Base-by-base conservation (phyloP, 2,329 filamentous ascomycete species). In the Bertia moriformis region DNA sequence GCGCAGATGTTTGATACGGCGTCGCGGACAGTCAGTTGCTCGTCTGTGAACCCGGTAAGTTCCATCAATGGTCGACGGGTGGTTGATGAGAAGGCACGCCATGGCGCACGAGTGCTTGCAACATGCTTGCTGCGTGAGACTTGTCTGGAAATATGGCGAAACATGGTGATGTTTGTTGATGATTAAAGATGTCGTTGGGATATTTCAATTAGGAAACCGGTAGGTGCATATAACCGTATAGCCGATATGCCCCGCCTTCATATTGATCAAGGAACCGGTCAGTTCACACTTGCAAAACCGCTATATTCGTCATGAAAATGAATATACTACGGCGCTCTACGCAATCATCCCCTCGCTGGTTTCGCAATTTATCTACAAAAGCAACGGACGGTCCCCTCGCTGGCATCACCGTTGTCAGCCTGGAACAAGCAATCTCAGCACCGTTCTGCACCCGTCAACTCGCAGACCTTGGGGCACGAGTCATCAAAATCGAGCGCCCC, bases 401-500 rank as follows among this genome's bases (percentile, higher is more conserved):
- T 17, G 66, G 65, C 10, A 56, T 69, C 38, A 68, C 63, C 0
- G 65, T 72, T 4, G 60, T 71, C 17, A 66, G 65, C 30, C 53
- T 71, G 0, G 68, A 71, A 41, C 68, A 72, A 48, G 68, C 68
- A 37, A 67, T 72, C 44, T 65, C 68, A 0, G 67, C 66, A 0
- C 68, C 68, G 1, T 70, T 70, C 42, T 71, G 66, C 43, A 71
- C 69, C 0, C 57, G 68, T 1, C 68, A 72, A 38, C 56, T 71
- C 3, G 67, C 69, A 14, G 68, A 72, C 43, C 55, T 66, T 5
- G 69, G 69, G 12, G 68, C 68, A 2, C 57, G 67, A 4, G 66
- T 72, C 15, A 71, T 71, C 49, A 72, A 72, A 48, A 51, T 72
- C 15, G 68, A 72, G 45, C 61, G 69, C 1, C 68, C 66, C 0